Conservation (phyloP, 2,329 filamentous ascomycete genomes). For the Coniella vitis region DNA sequence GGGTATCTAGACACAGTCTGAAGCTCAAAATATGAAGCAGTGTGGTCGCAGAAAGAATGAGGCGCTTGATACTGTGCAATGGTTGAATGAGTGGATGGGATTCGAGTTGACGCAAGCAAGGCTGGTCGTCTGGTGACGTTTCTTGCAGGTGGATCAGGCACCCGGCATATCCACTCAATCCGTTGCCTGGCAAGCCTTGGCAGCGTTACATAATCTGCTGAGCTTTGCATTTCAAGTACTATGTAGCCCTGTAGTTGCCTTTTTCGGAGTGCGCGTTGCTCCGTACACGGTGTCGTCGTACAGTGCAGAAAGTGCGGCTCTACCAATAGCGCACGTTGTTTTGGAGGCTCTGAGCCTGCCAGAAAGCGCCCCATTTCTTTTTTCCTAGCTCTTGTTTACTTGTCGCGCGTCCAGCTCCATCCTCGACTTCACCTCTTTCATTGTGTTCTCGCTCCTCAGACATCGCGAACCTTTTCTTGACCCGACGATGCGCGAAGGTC, state of each 20-base stretch:
- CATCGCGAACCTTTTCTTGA: conserved; percentile 19
- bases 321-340: no score
- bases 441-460: background rate
- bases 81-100: background rate
- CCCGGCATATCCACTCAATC: background rate
- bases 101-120: background rate
- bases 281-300: no score
- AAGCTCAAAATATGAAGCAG: background rate
- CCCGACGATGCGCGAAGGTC: conserved; percentile 36
- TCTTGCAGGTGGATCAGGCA: background rate
- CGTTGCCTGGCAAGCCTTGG: background rate
- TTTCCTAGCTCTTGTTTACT: conserved; percentile 15
- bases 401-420: conserved; percentile 1
- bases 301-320: no score
- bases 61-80: background rate
- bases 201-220: conserved; percentile 5
- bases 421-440: background rate
- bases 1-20: background rate
- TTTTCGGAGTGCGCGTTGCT: background rate
- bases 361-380: conserved; percentile 4
- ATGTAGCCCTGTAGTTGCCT: background rate
- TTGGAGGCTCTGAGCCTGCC: background rate
- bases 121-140: conserved; percentile 12
- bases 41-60: no score
- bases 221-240: background rate